Evolutionary conservation across 2,329 filamentous ascomycete species (phyloP), one percentile per base, ranked within the genome.

Genomic region (Epichloe hybrida): DNA sequence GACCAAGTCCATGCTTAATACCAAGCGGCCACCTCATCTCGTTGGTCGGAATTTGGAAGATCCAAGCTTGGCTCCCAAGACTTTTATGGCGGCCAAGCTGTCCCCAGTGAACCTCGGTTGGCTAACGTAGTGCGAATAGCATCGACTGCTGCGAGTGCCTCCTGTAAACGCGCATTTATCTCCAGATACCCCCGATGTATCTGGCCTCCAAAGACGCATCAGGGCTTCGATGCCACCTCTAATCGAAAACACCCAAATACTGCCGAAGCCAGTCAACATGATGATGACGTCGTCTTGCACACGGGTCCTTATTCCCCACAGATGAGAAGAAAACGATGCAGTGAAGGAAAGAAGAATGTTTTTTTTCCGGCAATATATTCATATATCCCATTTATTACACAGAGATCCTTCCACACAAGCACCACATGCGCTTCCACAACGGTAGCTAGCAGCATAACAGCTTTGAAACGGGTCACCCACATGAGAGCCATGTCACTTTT

Each of bases 141-240:
- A 63, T 67, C 55, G 66, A 69, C 15, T 69, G 68, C 54, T 71
- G 69, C 57, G 69, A 72, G 51, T 71, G 69, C 55, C 59, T 68
- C 52, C 61, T 61, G 53, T 69, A 64, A 61, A 45, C 31, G 48
- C 31, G 6, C 27, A 13, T 8, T 5, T 11, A 15, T 12, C 23
- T 15, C 12, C 41, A 17, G 23, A 44, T 44, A 20, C 17, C 15
- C 46, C n/a, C 4, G 12, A n/a, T 41, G 15, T 27, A 35, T 13
- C 23, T 20, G 37, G 35, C 36, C 35, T 39, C 12, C 3, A 11
- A 11, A n/a, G 12, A 41, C 38, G 21, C 17, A 35, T 20, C 11
- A 15, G 38, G 46, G 46, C 37, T 34, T 13, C 6, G 15, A 41
- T 17, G 4, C 15, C 21, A 13, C n/a, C 9, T 38, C 23, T 7